Base-by-base conservation (phyloP, 2,329 filamentous ascomycete species). In the Xylaria digitata region DNA sequence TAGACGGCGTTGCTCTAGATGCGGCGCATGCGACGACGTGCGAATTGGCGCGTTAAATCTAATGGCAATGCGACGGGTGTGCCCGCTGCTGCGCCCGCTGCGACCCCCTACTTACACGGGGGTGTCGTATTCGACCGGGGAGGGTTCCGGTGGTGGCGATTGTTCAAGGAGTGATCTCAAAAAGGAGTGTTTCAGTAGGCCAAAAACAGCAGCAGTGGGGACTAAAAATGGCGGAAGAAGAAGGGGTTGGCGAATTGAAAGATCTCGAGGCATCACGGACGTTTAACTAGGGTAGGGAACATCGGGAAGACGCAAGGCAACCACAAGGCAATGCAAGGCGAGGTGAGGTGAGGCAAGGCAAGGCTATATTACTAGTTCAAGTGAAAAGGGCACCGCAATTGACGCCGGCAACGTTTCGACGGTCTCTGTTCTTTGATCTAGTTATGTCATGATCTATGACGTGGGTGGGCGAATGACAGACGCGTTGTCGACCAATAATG, bases 231-330 rank as follows among this genome's bases (percentile, higher is more conserved):
- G 43, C 37, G 34, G 34, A 32, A 49, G 32, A 21, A 37, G 40
- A 30, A 32, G 40, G 43, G 19, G 53, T 48, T 26, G 43, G 52
- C 46, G 54, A 50, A 34, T 62, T 30, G 43, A 46, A 50, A 19
- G 40, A 37, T 6, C 26, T 48, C 9, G 50, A 57, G n/a, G 53
- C 65, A 67, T 67, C 61, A 40, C 60, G 61, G 5, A 67, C 50
- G 57, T 50, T 26, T 11, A 59, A 37, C 43, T 23, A 45, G 11
- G 17, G 8, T n/a, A n/a, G 8, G 42, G 8, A 9, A 37, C 17
- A 37, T 8, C 17, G 37, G 52, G 34, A 23, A 11, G 43, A 53
- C 34, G 23, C 23, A 7, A 40, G 45, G 21, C 46, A n/a, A n/a
- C 49, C n/a, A 21, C 56, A 40, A 56, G 53, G 40, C 11, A 34